A percentile compares a stretch with the other conserved stretches of the same genome.
Evolutionary conservation across 495 filamentous ascomycete species (phyloP).

Genomic region (Cercophora sp.): DNA sequence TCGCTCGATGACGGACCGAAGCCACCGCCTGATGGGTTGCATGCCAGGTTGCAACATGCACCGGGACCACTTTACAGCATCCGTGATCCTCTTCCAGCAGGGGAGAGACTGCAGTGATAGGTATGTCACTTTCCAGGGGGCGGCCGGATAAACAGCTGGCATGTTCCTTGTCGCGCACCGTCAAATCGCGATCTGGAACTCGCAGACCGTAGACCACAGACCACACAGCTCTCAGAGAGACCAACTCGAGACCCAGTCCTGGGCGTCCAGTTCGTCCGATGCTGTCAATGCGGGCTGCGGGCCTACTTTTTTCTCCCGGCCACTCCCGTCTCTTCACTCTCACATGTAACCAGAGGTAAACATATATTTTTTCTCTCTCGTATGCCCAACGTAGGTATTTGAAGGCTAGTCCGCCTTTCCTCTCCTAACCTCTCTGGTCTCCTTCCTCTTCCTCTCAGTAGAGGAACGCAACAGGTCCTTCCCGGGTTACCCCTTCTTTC

Average conservation of each 20-base stretch:
- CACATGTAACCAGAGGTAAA: slow-evolving; percentile 1
- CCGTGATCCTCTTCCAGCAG: background rate
- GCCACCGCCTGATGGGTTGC: background rate
- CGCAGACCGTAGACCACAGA: background rate
- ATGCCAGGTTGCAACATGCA: background rate
- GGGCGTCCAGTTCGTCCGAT: background rate
- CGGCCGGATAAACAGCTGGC: background rate
- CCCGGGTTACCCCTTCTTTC: too few species aligned
- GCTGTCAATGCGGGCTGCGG: background rate
- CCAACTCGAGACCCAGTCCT: background rate
- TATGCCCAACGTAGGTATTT: background rate
- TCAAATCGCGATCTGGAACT: background rate
- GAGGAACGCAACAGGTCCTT: too few species aligned
- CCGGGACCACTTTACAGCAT: slow-evolving; percentile 6
- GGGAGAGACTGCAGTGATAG: background rate
- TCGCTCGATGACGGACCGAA: background rate
- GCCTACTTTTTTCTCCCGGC: slow-evolving; percentile 8
- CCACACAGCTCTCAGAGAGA: background rate
- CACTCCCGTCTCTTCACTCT: background rate
- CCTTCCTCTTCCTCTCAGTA: background rate
- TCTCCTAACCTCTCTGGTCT: background rate
- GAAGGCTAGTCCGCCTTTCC: background rate
- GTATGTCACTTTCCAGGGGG: too few species aligned
- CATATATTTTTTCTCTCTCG: background rate
- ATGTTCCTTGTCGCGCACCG: background rate